Base-by-base conservation (phyloP, 2,329 filamentous ascomycete genomes). In the Sporothrix pseudoabietina region DNA sequence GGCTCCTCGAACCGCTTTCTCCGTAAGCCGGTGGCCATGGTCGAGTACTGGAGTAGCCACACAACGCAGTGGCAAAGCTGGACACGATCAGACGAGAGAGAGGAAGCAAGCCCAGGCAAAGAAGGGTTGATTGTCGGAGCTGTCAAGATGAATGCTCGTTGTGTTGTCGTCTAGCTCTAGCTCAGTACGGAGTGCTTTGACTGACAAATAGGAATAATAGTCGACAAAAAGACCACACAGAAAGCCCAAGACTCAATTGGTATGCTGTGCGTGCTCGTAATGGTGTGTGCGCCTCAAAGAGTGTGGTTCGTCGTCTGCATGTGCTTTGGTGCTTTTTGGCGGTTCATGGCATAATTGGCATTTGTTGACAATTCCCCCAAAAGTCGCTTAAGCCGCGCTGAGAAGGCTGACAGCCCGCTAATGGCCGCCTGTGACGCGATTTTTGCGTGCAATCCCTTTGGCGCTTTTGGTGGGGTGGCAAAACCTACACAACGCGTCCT, bases 1-100 rank as follows among this genome's bases (percentile, higher is more conserved):
- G 80, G 77, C 30, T 84, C 81, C 39, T 80, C 80, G 2, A 47
- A 16, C 30, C 77, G 78, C n/a, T 76, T 77, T 73, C 78, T 80
- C 65, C 78, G 77, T 54, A 77, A 61, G 16, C 75, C 71, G 3
- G 76, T 54, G 1, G 75, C 72, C 76, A 77, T 77, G 14, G n/a
- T 71, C 22, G 55, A 26, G 22, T 47, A 9, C 30, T 26, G 39
- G 41, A 32, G 32, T 10, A 35, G 30, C 12, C 41, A 44, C 41
- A 44, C 41, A 14, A 44, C 2, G 9, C 41, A 44, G 41, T 12
- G 41, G 44, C 44, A 49, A 49, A 19, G 19, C 44, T 49, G 32
- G 19, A 30, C 49, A 47, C 8, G 12, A 68, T 32, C 26, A 52
- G 41, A 55, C 30, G 30, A 16, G 12, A 26, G 19, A 55, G 39